Evolutionary conservation across 2,329 filamentous ascomycete genomes (phyloP).

Genomic region (Dactylellina parvicollis): DNA sequence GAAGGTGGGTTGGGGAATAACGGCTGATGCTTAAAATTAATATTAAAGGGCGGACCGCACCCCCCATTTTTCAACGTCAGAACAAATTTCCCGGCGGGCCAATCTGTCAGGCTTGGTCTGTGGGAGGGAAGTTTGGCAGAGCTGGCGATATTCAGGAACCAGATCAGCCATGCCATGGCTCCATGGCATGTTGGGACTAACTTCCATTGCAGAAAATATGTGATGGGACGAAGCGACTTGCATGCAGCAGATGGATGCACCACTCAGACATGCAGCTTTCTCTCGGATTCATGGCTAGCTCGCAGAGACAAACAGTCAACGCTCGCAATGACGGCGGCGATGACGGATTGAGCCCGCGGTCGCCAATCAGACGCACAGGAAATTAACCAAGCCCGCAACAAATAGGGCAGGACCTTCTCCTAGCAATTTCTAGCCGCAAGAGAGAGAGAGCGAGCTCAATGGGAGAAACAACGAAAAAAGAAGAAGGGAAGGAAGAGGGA

Average conservation of each 20-base stretch:
- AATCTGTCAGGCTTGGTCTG: slow-evolving; percentile 14
- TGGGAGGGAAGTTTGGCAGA: slow-evolving; percentile 19
- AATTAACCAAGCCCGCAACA: slow-evolving; percentile 31
- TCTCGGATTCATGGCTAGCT: no score
- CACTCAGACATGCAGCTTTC: slow-evolving; percentile 33
- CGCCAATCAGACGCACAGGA: slow-evolving; percentile 28
- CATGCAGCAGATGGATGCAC: slow-evolving; percentile 53
- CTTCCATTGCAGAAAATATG: slow-evolving; percentile 40
- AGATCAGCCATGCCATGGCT: background rate
- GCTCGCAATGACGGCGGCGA: background rate
- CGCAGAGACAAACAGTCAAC: slow-evolving; percentile 34
- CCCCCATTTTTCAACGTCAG: slow-evolving; percentile 42
- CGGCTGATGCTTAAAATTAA: background rate
- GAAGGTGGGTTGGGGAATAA: slow-evolving; percentile 33
- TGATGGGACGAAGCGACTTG: slow-evolving; percentile 53
- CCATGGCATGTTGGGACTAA: slow-evolving; percentile 24
- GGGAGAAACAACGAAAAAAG: background rate
- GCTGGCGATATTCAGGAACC: slow-evolving; percentile 50
- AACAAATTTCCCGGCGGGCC: slow-evolving; percentile 10
- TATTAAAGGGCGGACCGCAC: slow-evolving; percentile 24
- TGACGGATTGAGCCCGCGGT: slow-evolving; percentile 5
- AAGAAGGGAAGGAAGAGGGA: slow-evolving; percentile 23
- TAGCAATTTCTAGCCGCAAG: slow-evolving; percentile 24
- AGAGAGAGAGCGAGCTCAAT: slow-evolving; percentile 13
- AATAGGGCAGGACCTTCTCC: slow-evolving; percentile 36